Evolutionary conservation across 2,329 filamentous ascomycete species (phyloP).

Genomic region (Colletotrichum agaves): DNA sequence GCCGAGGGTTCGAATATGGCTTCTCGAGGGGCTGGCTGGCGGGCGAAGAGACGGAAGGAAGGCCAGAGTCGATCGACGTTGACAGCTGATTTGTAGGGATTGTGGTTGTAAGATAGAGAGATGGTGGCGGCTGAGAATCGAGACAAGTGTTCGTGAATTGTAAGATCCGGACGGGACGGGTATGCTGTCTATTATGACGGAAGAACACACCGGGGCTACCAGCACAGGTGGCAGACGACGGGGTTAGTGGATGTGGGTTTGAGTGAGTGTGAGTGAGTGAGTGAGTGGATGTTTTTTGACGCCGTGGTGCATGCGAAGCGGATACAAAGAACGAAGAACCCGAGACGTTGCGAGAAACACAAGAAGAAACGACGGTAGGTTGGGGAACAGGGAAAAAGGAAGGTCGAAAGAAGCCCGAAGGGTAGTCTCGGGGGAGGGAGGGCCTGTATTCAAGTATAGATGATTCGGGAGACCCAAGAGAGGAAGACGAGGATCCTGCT

Average conservation of each 20-base stretch:
- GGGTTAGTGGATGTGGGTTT: neutral
- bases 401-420: constrained; percentile 1
- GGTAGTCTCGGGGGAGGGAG: constrained; percentile 11
- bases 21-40: constrained; percentile 8
- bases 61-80: constrained; percentile 7
- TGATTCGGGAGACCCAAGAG: constrained; percentile 2
- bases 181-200: constrained; percentile 24
- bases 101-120: constrained; percentile 10
- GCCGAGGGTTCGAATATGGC: neutral
- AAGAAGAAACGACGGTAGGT: constrained; percentile 28
- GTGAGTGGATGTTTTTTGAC: neutral
- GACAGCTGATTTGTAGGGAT: neutral
- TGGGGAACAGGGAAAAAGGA: constrained; percentile 24
- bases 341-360: constrained; percentile 27
- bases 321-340: constrained; percentile 3
- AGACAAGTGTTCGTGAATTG: constrained; percentile 19
- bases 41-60: constrained; percentile 3
- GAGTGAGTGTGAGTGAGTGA: neutral
- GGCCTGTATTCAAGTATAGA: constrained; percentile 33
- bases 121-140: constrained; percentile 29
- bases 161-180: constrained; percentile 21
- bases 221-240: constrained; percentile 8
- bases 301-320: constrained; percentile 13
- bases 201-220: neutral
- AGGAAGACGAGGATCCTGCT: constrained; percentile 14